Evolutionary conservation across 306 rosid species (phyloP), one percentile per base, ranked within the genome.

Genomic region (Notholithocarpus densiflorus): DNA sequence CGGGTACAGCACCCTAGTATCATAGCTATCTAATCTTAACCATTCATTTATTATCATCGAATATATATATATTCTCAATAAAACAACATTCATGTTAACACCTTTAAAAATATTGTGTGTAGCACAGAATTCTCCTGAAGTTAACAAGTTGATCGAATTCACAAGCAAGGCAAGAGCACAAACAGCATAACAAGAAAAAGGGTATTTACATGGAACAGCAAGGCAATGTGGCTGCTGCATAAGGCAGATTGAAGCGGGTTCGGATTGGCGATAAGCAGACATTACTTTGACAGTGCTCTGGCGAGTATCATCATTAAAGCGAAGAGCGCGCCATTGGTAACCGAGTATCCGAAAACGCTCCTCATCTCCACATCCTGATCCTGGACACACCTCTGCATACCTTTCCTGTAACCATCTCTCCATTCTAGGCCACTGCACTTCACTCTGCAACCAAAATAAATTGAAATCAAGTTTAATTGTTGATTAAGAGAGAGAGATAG

Each of bases 151-250:
- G 70, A 64, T 14, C 21, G 1, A 64, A 14, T 64, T 64, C 5
- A 15, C 23, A 31, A 37, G 43, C 43, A 37, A 37, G 11, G 23
- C 71, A 31, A 31, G 13, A 29, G 13, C 34, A 31, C 7, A 32
- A 62, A 37, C 2, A 62, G 43, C 10, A 14, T 27, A 15, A 72
- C 2, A 18, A 17, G 21, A 56, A 80, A 65, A 54, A 15, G 9
- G 29, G 75, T 32, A 82, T 92, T 81, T 92, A 94, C 97, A 95
- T 19, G 97, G 98, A 83, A 91, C 96, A 77, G 98, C 98, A 72
- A 95, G 86, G 72, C 98, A 95, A 84, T 89, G 88, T 6, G 98
- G 91, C 79, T 92, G 98, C 84, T 91, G 98, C 96, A 91, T 95
- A 43, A 91, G 81, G 66, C 80, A 82, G 61, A 95, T 73, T 27